phyloP scores from a whole-genome alignment of 805 yeast species.

The Yarrowia sp. region DNA sequence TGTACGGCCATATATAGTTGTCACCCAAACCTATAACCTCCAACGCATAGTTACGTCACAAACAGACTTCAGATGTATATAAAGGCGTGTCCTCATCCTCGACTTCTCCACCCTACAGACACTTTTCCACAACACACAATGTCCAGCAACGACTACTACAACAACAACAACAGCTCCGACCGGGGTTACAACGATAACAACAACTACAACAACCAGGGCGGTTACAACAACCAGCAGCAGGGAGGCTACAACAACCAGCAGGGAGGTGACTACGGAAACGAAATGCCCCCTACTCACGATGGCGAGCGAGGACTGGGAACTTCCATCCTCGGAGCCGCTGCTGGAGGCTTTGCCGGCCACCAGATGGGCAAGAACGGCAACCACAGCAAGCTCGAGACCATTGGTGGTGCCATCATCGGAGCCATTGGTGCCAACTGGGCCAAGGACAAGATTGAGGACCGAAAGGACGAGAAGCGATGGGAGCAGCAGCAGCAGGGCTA shows the following conservation, averaged over 20 bases:
- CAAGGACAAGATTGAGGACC: slow-evolving; percentile 21
- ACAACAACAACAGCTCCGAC: slow-evolving; percentile 5
- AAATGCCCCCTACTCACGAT: background rate
- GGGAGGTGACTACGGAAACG: slow-evolving; percentile 2
- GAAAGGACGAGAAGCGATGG: slow-evolving; percentile 16
- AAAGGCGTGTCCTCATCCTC: background rate
- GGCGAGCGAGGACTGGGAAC: slow-evolving; percentile 25
- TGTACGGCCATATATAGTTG: background rate
- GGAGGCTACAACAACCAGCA: background rate
- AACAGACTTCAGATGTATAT: background rate
- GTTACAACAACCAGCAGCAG: background rate
- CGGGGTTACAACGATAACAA: background rate
- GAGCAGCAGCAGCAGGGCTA: slow-evolving; percentile 23
- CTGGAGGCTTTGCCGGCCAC: slow-evolving; percentile 26
- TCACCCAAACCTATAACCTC: background rate
- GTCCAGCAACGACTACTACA: slow-evolving; percentile 17
- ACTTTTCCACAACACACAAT: background rate
- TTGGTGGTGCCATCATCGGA: slow-evolving; percentile 26
- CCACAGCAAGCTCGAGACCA: slow-evolving; percentile 25
- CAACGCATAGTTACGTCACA: slow-evolving; percentile 2
- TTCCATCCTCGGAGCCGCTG: slow-evolving; percentile 24
- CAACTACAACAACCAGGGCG: slow-evolving; percentile 15
- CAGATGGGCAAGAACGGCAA: slow-evolving; percentile 19
- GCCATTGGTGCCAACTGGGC: slow-evolving; percentile 26
- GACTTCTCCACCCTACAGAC: background rate